Evolutionary conservation across 805 yeast genomes (phyloP).

Genomic region (Cephaloascus albidus): DNA sequence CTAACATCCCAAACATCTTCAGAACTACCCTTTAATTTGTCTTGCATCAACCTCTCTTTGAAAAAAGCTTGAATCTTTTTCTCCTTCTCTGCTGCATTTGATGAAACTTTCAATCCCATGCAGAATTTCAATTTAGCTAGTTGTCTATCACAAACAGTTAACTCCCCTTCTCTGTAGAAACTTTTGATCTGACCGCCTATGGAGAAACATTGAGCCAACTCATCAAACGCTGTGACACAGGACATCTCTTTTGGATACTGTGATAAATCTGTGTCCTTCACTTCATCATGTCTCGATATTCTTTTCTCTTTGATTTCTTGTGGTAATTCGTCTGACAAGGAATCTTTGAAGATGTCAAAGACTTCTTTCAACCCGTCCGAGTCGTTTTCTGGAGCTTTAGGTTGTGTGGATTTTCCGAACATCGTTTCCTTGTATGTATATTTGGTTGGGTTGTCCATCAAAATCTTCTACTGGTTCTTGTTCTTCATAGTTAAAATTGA

Average conservation of each 20-base stretch:
- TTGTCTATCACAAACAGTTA: constrained; percentile 62
- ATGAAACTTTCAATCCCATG: constrained; percentile 45
- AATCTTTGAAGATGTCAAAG: background rate
- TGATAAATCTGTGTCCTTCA: background rate
- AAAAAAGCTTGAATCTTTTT: constrained; percentile 58
- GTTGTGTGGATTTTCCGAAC: background rate
- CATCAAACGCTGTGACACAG: constrained; percentile 81
- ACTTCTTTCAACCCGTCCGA: background rate
- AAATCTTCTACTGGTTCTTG: too few species aligned
- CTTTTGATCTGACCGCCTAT: constrained; percentile 83
- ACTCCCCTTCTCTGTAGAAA: constrained; percentile 76
- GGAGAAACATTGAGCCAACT: constrained; percentile 77
- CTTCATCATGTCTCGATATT: background rate
- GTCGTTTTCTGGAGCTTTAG: background rate
- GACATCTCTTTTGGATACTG: constrained; percentile 30
- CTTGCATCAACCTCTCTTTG: constrained; percentile 50
- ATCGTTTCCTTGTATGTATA: too few species aligned
- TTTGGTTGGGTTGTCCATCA: too few species aligned
- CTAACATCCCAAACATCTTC: constrained; percentile 77
- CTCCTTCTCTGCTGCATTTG: constrained; percentile 42
- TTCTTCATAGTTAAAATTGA: too few species aligned
- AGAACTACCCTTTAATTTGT: constrained; percentile 60
- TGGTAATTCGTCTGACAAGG: background rate
- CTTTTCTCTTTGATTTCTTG: background rate
- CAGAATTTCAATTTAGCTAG: constrained; percentile 78